Evolutionary conservation across 2,329 filamentous ascomycete species (phyloP), one percentile per base, ranked within the genome.

Genomic region (Botryotinia calthae): DNA sequence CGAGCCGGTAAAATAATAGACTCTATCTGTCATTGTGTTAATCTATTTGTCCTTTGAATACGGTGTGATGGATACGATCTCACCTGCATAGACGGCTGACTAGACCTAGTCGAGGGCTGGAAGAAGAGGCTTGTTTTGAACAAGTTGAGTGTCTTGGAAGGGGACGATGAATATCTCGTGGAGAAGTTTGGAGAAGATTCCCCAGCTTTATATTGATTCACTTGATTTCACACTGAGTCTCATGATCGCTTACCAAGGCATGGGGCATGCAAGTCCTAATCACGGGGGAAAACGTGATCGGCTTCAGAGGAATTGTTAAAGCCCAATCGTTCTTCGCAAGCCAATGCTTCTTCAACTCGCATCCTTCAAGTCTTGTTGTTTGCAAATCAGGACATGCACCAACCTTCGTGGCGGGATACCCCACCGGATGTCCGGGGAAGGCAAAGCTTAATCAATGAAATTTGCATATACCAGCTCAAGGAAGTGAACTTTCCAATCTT

Each of bases 41-140:
- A 22, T 31, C 28, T 68, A n/a, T 68, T 31, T 58, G 40, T 18
- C 25, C 44, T 42, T 31, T 61, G 20, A 31, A 70, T 40, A 34
- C 31, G 68, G 16, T 48, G 61, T 58, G n/a, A 25, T 51, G 37
- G 34, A 42, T 67, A 68, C 42, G 40, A 67, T 72, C 63, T 72
- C 40, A 72, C 70, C 28, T 72, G 62, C 70, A 72, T 67, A 31
- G n/a, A 68, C 31, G 51, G 70, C 70, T 68, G 63, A 61, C 48
- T 62, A 28, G 62, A n/a, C 28, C 37, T 31, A 18, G 37, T 65
- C 37, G 7, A 25, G 25, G 58, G 59, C 34, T 66, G 61, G n/a
- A 40, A 56, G 46, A 28, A 18, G 61, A 28, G 25, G 40, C 22
- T 42, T 68, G 37, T 56, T 68, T 56, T n/a, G 3, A 42, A 56